These are phyloP conservation scores for Pogostemon cablin DNA, from an alignment of 257 asterid species.

Conservation along the genomic window DNA sequence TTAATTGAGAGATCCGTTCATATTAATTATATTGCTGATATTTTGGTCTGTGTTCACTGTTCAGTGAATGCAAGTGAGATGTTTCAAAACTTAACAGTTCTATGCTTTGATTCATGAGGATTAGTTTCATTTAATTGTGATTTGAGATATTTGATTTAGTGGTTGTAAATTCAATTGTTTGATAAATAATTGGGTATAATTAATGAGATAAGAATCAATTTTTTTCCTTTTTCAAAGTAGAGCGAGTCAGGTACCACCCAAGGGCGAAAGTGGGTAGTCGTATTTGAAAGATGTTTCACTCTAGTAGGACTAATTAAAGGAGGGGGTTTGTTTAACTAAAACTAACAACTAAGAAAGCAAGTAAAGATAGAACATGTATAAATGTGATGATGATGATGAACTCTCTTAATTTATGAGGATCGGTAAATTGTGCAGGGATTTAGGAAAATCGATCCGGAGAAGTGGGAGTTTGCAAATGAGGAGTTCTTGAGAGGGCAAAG, in stretches of 20 bases:
- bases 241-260: neutral
- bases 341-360: no score
- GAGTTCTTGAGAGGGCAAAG: slow-evolving; percentile 46
- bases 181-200: no score
- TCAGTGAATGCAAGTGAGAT: slow-evolving; percentile 11
- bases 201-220: no score
- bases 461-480: slow-evolving; percentile 56
- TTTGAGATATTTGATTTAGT: neutral
- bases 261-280: no score
- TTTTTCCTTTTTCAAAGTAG: no score
- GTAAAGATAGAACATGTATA: no score
- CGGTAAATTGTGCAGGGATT: slow-evolving; percentile 42
- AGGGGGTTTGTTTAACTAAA: no score
- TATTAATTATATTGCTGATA: neutral
- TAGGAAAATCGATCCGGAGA: slow-evolving; percentile 47
- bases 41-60: neutral
- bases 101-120: slow-evolving; percentile 22
- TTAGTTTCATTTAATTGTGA: neutral
- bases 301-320: no score
- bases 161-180: no score
- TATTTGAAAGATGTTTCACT: no score
- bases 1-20: neutral
- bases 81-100: neutral
- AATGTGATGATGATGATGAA: neutral
- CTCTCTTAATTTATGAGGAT: neutral